Evolutionary conservation across 495 filamentous ascomycete genomes (phyloP).

Genomic region (Tuber borchii): DNA sequence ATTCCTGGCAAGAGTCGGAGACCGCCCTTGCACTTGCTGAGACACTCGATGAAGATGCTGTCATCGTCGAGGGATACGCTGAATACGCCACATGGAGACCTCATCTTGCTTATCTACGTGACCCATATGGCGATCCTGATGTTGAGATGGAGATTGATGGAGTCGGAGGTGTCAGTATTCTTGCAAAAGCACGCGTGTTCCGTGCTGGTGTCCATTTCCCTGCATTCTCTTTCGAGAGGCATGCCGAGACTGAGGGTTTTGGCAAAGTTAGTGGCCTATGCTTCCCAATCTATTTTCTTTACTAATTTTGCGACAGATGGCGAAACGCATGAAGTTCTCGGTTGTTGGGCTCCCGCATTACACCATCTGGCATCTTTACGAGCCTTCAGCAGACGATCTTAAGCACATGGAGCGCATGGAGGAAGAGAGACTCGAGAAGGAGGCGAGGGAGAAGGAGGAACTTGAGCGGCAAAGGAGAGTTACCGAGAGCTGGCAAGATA

Average conservation of each 20-base stretch:
- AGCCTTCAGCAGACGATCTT: constrained; percentile 93
- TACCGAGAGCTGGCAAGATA: constrained; percentile 53
- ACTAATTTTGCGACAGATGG: constrained; percentile 62
- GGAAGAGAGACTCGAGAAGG: constrained; percentile 55
- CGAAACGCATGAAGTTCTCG: constrained; percentile 87
- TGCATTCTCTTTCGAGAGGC: constrained; percentile 97
- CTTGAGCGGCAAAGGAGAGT: constrained; percentile 50
- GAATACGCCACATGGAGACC: constrained; percentile 99
- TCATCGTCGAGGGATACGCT: constrained; percentile 98
- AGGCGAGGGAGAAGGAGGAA: constrained; percentile 54
- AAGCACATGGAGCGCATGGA: constrained; percentile 87
- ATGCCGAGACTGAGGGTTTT: constrained; percentile 97
- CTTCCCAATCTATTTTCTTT: constrained; percentile 7
- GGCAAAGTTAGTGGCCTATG: constrained; percentile 65
- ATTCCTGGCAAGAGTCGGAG: constrained; percentile 99
- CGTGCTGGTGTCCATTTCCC: constrained; percentile 94
- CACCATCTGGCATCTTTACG: constrained; percentile 99
- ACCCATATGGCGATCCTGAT: constrained; percentile 95
- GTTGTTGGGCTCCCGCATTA: constrained; percentile 98
- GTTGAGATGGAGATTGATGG: constrained; percentile 99
- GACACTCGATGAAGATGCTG: constrained; percentile 93
- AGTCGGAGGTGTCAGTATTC: constrained; percentile 92
- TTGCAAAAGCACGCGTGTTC: constrained; percentile 94
- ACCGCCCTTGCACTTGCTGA: constrained; percentile 90
- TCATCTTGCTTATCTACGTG: constrained; percentile 92